These are phyloP conservation scores for Termitomyces sp. DNA, from an alignment of 768 basidiomycete genomes.

Conservation along the genomic window DNA sequence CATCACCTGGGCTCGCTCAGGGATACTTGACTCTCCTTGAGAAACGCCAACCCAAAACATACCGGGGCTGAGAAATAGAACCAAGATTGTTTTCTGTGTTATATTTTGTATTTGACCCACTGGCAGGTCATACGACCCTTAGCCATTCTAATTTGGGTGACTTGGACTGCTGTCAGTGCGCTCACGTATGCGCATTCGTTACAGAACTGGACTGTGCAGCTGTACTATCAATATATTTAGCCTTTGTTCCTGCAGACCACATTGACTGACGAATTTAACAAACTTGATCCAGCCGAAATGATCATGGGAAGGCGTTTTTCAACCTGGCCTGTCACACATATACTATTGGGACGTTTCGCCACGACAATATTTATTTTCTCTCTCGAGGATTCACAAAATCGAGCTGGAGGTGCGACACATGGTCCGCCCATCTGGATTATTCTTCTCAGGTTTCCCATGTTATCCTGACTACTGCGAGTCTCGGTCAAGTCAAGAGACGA, in stretches of 20 bases:
- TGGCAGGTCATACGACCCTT: background rate
- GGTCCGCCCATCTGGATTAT: background rate
- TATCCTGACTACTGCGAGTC: background rate
- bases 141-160: background rate
- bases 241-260: background rate
- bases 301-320: background rate
- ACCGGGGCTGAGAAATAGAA: background rate
- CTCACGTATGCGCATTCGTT: background rate
- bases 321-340: background rate
- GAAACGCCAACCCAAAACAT: background rate
- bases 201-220: background rate
- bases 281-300: background rate
- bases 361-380: background rate
- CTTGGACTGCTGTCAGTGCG: background rate
- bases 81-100: background rate
- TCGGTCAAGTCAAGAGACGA: background rate
- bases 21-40: background rate
- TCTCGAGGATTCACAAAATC: background rate
- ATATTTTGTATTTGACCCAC: background rate
- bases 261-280: background rate
- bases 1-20: background rate
- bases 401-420: background rate
- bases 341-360: background rate
- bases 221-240: background rate
- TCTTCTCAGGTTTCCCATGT: background rate